Evolutionary conservation across 2,329 filamentous ascomycete genomes (phyloP).

Genomic region (Diaporthe australafricana): DNA sequence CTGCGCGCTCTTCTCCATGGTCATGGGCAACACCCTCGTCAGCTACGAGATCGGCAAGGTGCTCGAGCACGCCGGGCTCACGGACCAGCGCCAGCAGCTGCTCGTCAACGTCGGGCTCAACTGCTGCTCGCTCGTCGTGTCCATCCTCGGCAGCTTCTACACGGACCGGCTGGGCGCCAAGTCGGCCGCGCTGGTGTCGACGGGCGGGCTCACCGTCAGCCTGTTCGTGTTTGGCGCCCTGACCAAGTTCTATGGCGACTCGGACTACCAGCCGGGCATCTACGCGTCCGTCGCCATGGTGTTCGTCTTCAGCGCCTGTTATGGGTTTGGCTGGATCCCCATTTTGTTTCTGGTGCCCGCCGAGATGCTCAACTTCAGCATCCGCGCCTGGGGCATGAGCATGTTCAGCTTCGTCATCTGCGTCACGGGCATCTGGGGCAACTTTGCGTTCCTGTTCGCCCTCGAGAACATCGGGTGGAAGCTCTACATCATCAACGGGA

Average conservation of each 20-base stretch:
- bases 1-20: slow-evolving; percentile 45
- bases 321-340: slow-evolving; percentile 30
- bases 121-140: slow-evolving; percentile 49
- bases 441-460: slow-evolving; percentile 40
- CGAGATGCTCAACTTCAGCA: slow-evolving; percentile 36
- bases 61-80: slow-evolving; percentile 46
- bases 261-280: slow-evolving; percentile 30
- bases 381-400: slow-evolving; percentile 47
- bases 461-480: slow-evolving; percentile 42
- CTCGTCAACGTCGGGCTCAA: slow-evolving; percentile 51
- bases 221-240: slow-evolving; percentile 56
- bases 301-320: slow-evolving; percentile 33
- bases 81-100: slow-evolving; percentile 43
- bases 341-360: slow-evolving; percentile 26
- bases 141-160: slow-evolving; percentile 48
- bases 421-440: slow-evolving; percentile 37
- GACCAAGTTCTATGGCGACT: slow-evolving; percentile 44
- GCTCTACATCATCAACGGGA: slow-evolving; percentile 42
- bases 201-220: slow-evolving; percentile 41
- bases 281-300: slow-evolving; percentile 36
- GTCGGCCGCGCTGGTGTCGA: slow-evolving; percentile 41
- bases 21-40: slow-evolving; percentile 48
- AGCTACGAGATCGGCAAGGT: slow-evolving; percentile 47
- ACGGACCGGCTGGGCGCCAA: slow-evolving; percentile 48
- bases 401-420: slow-evolving; percentile 35